These are phyloP conservation scores for Plasmodium gonderi DNA, from an alignment of 169 alveolate genomes.

Conservation along the genomic window DNA sequence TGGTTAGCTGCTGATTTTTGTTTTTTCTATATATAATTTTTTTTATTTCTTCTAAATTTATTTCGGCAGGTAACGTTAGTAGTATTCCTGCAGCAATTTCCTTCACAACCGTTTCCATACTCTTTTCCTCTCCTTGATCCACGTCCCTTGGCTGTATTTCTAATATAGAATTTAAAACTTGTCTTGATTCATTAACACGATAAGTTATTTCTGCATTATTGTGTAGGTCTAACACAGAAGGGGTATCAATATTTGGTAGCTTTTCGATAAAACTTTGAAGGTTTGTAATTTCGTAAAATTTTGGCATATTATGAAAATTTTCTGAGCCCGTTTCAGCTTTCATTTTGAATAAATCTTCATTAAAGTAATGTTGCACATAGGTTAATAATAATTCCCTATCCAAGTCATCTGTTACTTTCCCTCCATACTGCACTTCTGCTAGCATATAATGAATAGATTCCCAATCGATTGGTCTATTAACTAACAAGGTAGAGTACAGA, in stretches of 20 bases:
- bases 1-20: slow-evolving; percentile 40
- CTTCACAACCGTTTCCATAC: slow-evolving; percentile 94
- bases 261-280: slow-evolving; percentile 89
- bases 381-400: slow-evolving; percentile 94
- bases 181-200: slow-evolving; percentile 93
- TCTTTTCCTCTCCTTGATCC: slow-evolving; percentile 93
- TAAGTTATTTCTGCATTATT: slow-evolving; percentile 95
- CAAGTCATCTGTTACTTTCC: slow-evolving; percentile 96
- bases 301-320: slow-evolving; percentile 90
- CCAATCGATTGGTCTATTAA: slow-evolving; percentile 90
- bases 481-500: slow-evolving; percentile 90
- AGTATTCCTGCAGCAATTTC: slow-evolving; percentile 91
- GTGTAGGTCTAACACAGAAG: slow-evolving; percentile 94
- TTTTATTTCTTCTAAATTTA: slow-evolving; percentile 71
- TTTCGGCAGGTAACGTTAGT: slow-evolving; percentile 92
- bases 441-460: slow-evolving; percentile 94
- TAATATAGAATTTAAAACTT: slow-evolving; percentile 91
- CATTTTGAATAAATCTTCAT: slow-evolving; percentile 83
- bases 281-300: slow-evolving; percentile 89
- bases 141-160: slow-evolving; percentile 96
- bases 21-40: slow-evolving; percentile 72
- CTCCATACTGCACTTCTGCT: slow-evolving; percentile 97
- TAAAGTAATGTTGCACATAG: slow-evolving; percentile 91
- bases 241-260: slow-evolving; percentile 94
- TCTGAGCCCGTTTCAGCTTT: slow-evolving; percentile 74